These are phyloP conservation scores for Ophiognomonia clavigignenti-juglandacearum DNA, from an alignment of 2,329 filamentous ascomycete genomes.

Conservation along the genomic window DNA sequence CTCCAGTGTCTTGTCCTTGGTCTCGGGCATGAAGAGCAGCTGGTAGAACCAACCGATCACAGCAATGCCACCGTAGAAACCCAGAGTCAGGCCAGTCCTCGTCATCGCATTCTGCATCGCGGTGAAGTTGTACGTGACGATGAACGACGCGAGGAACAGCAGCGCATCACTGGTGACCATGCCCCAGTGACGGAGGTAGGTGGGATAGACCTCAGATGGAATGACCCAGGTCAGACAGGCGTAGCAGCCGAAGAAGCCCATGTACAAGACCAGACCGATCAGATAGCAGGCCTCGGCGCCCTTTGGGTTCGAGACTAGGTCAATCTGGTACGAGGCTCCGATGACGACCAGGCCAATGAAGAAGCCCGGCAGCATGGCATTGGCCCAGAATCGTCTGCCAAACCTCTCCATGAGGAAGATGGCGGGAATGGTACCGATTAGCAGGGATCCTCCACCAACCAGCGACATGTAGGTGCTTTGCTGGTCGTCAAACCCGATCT, in stretches of 20 bases:
- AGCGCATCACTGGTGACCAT: conserved; percentile 67
- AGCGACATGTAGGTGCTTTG: conserved; percentile 70
- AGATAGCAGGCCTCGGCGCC: conserved; percentile 58
- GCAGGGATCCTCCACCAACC: conserved; percentile 62
- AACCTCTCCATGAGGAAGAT: conserved; percentile 69
- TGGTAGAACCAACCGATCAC: conserved; percentile 68
- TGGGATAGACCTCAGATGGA: conserved; percentile 67
- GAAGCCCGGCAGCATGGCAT: conserved; percentile 66
- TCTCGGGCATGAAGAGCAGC: conserved; percentile 71
- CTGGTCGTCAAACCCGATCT: conserved; percentile 61
- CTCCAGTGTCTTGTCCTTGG: conserved; percentile 63
- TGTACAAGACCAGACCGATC: conserved; percentile 63
- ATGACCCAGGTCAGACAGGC: conserved; percentile 62
- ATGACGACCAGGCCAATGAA: conserved; percentile 65
- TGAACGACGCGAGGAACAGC: conserved; percentile 66
- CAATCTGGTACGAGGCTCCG: conserved; percentile 57
- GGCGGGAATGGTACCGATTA: conserved; percentile 64
- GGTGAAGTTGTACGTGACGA: conserved; percentile 72
- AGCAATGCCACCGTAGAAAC: conserved; percentile 72
- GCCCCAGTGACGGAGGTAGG: conserved; percentile 66
- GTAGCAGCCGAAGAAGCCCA: conserved; percentile 64
- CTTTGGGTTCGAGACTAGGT: conserved; percentile 36
- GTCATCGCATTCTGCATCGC: conserved; percentile 66
- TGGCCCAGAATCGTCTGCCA: conserved; percentile 71
- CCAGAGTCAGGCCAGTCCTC: conserved; percentile 59